phyloP scores from a whole-genome alignment of 805 yeast species.

The Yarrowia divulgata region DNA sequence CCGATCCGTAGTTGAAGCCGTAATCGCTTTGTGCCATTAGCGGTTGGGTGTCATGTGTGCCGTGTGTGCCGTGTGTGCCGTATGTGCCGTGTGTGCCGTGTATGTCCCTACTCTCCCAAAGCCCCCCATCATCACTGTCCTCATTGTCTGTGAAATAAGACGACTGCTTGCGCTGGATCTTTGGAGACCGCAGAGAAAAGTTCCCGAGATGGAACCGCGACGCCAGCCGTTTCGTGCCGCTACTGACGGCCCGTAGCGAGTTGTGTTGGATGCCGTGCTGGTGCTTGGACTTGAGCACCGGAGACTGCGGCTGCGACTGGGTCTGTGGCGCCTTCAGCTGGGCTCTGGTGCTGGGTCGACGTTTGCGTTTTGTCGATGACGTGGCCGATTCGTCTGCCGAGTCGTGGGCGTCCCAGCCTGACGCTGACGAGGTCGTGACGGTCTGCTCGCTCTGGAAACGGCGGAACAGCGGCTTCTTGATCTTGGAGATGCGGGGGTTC shows the following conservation, averaged over 20 bases:
- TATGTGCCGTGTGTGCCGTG: background rate
- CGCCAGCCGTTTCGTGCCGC: slow-evolving; percentile 6
- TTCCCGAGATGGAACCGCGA: slow-evolving; percentile 20
- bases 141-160: slow-evolving; percentile 31
- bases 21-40: slow-evolving; percentile 13
- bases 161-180: slow-evolving; percentile 26
- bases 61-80: background rate
- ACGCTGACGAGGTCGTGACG: background rate
- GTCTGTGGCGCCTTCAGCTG: slow-evolving; percentile 11
- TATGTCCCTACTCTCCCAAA: background rate
- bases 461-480: slow-evolving; percentile 23
- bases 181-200: slow-evolving; percentile 34
- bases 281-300: slow-evolving; percentile 12
- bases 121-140: slow-evolving; percentile 4
- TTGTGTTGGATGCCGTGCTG: background rate
- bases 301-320: slow-evolving; percentile 10
- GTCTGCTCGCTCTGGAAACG: slow-evolving; percentile 23
- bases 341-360: background rate
- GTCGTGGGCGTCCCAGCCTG: slow-evolving; percentile 18
- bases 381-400: slow-evolving; percentile 5
- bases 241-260: slow-evolving; percentile 17
- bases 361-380: background rate
- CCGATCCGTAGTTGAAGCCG: background rate
- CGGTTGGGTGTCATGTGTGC: background rate
- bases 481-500: background rate